These are phyloP conservation scores for Mycena latifolia DNA, from an alignment of 768 basidiomycete species.

Conservation along the genomic window DNA sequence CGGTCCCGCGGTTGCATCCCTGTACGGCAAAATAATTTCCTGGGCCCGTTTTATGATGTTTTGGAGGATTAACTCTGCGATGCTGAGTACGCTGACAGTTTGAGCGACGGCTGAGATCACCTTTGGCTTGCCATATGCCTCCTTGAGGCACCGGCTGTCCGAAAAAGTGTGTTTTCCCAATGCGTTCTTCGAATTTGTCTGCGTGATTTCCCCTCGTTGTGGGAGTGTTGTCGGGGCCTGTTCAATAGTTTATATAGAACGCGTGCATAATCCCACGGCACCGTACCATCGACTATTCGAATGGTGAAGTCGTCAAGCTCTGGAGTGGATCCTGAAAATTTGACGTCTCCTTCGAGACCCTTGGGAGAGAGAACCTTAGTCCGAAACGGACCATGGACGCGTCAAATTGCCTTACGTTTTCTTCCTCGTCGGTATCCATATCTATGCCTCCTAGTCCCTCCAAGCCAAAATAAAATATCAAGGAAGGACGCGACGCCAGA, in stretches of 20 bases:
- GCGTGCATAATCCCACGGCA: not conserved
- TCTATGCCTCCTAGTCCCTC: conserved; percentile 89
- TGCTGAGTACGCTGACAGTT: conserved; percentile 12
- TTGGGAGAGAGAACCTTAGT: conserved; percentile 45
- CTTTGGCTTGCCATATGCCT: conserved; percentile 88
- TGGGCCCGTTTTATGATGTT: conserved; percentile 70
- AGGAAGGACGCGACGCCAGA: conserved; percentile 73
- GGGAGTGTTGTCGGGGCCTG: conserved; percentile 71
- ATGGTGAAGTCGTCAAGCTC: conserved; percentile 89
- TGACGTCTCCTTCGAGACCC: conserved; percentile 81
- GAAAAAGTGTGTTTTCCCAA: conserved; percentile 79
- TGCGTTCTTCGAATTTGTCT: conserved; percentile 66
- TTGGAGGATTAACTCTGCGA: conserved; percentile 72
- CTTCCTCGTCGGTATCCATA: conserved; percentile 81
- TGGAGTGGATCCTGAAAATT: conserved; percentile 78
- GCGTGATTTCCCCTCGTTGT: conserved; percentile 69
- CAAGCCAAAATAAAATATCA: conserved; percentile 89
- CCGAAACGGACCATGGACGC: not conserved
- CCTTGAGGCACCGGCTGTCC: conserved; percentile 73
- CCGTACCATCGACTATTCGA: conserved; percentile 80
- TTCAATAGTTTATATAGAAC: conserved; percentile 10
- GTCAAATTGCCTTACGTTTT: conserved; percentile 66
- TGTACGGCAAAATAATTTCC: conserved; percentile 66
- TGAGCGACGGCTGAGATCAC: conserved; percentile 48
- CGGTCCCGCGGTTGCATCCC: conserved; percentile 54